phyloP scores from a whole-genome alignment of 768 basidiomycete genomes.

The Phanerochaete carnosa region DNA sequence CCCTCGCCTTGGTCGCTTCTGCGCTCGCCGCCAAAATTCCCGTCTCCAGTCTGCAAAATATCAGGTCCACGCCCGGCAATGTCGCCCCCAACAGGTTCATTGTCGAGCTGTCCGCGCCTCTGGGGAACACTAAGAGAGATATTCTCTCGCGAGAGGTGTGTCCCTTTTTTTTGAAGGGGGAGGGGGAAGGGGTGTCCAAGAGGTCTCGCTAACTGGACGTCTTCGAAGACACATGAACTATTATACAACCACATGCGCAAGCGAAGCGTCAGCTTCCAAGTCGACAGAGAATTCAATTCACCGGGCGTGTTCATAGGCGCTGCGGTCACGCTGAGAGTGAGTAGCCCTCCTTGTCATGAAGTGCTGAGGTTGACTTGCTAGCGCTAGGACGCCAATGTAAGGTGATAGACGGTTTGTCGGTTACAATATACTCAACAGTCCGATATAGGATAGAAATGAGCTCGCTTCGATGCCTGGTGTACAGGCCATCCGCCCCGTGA shows the following conservation, averaged over 20 bases:
- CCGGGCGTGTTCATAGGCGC: constrained; percentile 58
- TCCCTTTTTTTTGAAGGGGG: neutral
- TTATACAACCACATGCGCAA: constrained; percentile 47
- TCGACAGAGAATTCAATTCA: constrained; percentile 50
- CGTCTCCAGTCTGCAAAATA: constrained; percentile 11
- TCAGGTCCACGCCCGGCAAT: constrained; percentile 14
- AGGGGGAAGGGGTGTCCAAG: neutral
- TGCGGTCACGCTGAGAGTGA: constrained; percentile 44
- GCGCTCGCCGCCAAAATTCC: constrained; percentile 15
- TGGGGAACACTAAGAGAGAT: constrained; percentile 22
- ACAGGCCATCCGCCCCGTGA: constrained; percentile 56
- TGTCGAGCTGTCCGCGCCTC: constrained; percentile 35
- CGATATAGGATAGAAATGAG: constrained; percentile 42
- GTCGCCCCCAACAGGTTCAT: constrained; percentile 40
- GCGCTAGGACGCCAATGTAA: constrained; percentile 15
- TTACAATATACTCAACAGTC: neutral
- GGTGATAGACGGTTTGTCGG: neutral
- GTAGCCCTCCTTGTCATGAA: constrained; percentile 10
- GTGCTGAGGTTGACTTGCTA: neutral
- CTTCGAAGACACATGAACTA: constrained; percentile 49
- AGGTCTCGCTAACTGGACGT: no score
- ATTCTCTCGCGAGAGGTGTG: constrained; percentile 16
- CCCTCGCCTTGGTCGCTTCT: neutral
- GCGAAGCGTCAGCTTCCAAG: constrained; percentile 41
- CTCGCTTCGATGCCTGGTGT: constrained; percentile 48